Conservation (phyloP, 108 stramenopile genomes). For the Tribonema minus region DNA sequence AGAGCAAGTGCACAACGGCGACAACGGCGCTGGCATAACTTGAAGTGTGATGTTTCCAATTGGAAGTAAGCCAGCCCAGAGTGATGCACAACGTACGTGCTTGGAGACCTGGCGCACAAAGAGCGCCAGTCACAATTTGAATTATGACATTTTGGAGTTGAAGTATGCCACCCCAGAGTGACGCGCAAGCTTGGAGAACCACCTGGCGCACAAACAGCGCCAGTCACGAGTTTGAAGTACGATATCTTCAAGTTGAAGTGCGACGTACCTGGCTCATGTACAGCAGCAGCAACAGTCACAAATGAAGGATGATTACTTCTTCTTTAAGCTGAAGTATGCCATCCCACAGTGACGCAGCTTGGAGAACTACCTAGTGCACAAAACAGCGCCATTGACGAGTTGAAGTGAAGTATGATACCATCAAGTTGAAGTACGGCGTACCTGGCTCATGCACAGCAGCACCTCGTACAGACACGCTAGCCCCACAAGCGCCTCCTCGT, state of each 20-base stretch:
- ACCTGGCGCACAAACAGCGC: not conserved
- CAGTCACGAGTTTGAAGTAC: not conserved
- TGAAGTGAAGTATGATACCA: not conserved
- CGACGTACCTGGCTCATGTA: too few relatives aligned
- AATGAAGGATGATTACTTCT: not conserved
- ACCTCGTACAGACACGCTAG: constrained; percentile 89
- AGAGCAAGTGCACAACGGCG: too few relatives aligned
- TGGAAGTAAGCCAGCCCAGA: too few relatives aligned
- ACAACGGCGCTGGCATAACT: too few relatives aligned
- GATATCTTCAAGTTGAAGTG: not conserved
- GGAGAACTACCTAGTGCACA: not conserved
- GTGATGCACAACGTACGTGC: too few relatives aligned
- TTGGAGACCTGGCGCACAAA: not conserved
- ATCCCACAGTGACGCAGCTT: too few relatives aligned
- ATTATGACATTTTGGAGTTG: too few relatives aligned
- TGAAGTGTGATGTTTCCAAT: too few relatives aligned
- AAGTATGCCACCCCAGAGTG: too few relatives aligned
- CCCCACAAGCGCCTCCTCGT: constrained; percentile 69
- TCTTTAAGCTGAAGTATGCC: too few relatives aligned
- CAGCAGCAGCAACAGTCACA: not conserved
- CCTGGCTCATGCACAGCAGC: constrained; percentile 73
- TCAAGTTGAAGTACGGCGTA: not conserved
- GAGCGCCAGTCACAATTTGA: not conserved
- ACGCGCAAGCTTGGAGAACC: not conserved
- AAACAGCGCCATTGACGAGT: too few relatives aligned